phyloP scores from a whole-genome alignment of 306 rosid genomes.

The Ceratonia siliqua region DNA sequence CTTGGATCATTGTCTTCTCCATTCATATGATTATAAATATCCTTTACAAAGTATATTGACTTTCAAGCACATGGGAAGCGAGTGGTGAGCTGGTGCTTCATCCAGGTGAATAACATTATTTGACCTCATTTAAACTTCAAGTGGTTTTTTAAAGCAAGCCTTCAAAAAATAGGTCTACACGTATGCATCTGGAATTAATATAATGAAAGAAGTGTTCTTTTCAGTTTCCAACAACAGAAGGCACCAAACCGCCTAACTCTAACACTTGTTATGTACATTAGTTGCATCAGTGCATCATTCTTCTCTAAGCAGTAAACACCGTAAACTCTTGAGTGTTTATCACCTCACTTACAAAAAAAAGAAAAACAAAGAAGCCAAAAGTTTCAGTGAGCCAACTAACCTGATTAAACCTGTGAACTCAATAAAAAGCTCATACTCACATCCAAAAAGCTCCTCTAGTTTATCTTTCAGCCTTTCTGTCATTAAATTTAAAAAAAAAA shows the following conservation, averaged over 20 bases:
- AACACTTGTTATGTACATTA: neutral
- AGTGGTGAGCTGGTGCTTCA: neutral
- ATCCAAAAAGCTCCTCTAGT: constrained; percentile 79
- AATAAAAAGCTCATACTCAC: constrained; percentile 75
- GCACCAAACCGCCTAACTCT: constrained; percentile 7
- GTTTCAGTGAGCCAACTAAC: constrained; percentile 38
- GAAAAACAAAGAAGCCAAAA: neutral
- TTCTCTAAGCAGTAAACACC: neutral
- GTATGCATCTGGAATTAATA: neutral
- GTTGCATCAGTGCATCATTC: neutral
- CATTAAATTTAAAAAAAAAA: constrained; percentile 22
- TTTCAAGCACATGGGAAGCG: neutral
- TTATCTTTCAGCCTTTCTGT: constrained; percentile 89
- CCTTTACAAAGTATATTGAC: neutral
- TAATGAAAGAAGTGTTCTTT: neutral
- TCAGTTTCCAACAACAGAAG: neutral
- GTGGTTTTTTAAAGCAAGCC: neutral
- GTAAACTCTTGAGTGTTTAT: neutral
- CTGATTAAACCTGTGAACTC: constrained; percentile 96
- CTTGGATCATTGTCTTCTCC: neutral
- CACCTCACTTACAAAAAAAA: neutral
- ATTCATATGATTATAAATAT: neutral
- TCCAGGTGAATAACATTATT: neutral
- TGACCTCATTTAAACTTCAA: neutral
- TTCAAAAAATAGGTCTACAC: neutral